Evolutionary conservation across 2,329 filamentous ascomycete species (phyloP), one percentile per base, ranked within the genome.

Genomic region (Aureobasidium zeae): DNA sequence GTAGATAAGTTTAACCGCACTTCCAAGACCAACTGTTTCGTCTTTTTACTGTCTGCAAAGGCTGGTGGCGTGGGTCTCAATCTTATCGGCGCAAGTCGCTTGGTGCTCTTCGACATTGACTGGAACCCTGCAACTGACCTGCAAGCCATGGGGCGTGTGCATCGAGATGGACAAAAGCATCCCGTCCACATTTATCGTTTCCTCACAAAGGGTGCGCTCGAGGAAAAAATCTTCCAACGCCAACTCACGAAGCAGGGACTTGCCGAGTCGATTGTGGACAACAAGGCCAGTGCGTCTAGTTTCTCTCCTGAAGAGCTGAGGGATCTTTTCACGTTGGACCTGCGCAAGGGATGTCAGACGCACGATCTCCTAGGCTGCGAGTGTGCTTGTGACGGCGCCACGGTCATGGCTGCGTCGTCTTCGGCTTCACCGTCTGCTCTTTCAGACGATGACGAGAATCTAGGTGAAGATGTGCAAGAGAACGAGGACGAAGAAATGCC

Each of bases 81-180:
- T 53, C 68, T 86, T 4, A 79, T 81, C 37, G 81, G 81, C 8
- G 81, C 80, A 4, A 81, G 77, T 22, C 73, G 81, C 16, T 71
- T 86, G 2, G 66, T 85, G 4, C 72, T 86, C 1, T 85, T 83
- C 52, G 81, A 86, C 52, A 74, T 82, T 7, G 81, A 85, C 60
- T 86, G 81, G 81, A 86, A 86, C 53, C 81, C 81, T 1, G 78
- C 79, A 0, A 82, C 77, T 0, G 81, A 86, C 53, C 64, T 81
- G 15, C 81, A 86, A 57, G 81, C 81, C 6, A 84, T 85, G 79
- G 81, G 80, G 10, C 76, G 81, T 11, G 81, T 85, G 34, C 80
- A 85, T 56, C 73, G 81, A 36, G 79, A 84, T 52, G 81, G 81
- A 1, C 81, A 86, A 56, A 81, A 79, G 57, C 63, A 69, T 9